Evolutionary conservation across 1,284 basidiomycete genomes (phyloP), one percentile per base, ranked within the genome.

Genomic region (Exobasidium cylindrosporum): DNA sequence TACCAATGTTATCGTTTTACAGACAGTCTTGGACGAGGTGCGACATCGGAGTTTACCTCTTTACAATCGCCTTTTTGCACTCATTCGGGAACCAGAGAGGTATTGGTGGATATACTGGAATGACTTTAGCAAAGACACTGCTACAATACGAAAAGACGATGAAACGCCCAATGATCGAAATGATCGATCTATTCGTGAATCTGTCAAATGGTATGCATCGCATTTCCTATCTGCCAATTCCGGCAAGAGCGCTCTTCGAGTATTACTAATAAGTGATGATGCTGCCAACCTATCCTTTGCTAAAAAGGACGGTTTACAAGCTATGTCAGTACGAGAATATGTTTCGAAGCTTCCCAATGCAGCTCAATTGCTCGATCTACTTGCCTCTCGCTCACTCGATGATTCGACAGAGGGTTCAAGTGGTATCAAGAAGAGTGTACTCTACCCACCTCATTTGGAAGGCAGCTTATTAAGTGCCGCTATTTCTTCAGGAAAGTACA

Each of bases 1-100:
- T 31, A 72, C 75, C 30, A 68, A 77, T 47, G 70, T 79, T 46
- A 88, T 99, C 57, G 83, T 98, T 11, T 85, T 97, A 0, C 96
- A 98, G 81, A 99, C 95, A 0, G 93, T 97, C 0, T 83, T 97
- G 54, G 91, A 96, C 70, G 96, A 99, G 85, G 92, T 97, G 62
- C 85, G 95, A 60, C 95, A 98, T 81, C 86, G 95, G 29, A 94
- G 91, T 0, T 82, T 98, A 31, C 96, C 96, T 0, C 83, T 98
- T 17, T 93, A 91, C 82, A 97, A 95, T 79, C 70, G 77, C 2
- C 65, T 79, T 32, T 70, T 68, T 46, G 72, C 76, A 30, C 64
- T 79, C 23, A 66, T 79, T 44, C 65, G 65, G 17, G 77, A 78
- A 31, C 72, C 77, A 7, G 77, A 79, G 44, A 67, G 54, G 24